Percentiles rank a stretch among this genome's conserved stretches.
phyloP scores from a whole-genome alignment of 1,284 basidiomycete genomes.

The Ustilago crameri region DNA sequence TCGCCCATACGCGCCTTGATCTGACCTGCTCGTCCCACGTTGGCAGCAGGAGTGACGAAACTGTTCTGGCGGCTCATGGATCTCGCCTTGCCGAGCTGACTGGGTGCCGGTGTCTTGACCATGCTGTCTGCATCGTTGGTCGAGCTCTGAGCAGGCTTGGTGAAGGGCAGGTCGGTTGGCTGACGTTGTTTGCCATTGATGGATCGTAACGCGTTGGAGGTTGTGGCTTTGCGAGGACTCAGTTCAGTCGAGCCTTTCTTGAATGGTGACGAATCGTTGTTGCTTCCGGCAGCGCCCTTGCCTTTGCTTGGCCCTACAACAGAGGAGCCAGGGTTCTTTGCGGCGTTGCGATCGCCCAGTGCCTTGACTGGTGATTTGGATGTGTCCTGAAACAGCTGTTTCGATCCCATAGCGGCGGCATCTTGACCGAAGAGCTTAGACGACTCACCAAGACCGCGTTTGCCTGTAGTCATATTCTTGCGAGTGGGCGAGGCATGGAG shows the following conservation, averaged over 20 bases:
- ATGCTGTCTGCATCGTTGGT: constrained; percentile 10
- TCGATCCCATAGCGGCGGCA: constrained; percentile 13
- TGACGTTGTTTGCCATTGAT: constrained; percentile 46
- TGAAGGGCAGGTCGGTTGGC: constrained; percentile 26
- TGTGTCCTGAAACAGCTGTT: constrained; percentile 47
- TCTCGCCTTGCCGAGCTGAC: constrained; percentile 18
- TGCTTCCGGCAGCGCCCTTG: constrained; percentile 8
- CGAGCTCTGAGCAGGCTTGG: constrained; percentile 22
- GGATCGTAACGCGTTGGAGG: constrained; percentile 28
- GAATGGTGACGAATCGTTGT: constrained; percentile 12
- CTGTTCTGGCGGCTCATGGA: constrained; percentile 40
- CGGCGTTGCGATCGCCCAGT: constrained; percentile 34
- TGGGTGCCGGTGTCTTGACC: constrained; percentile 38
- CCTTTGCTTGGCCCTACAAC: constrained; percentile 22
- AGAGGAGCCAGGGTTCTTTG: constrained; percentile 42
- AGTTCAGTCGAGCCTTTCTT: constrained; percentile 27
- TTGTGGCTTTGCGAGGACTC: constrained; percentile 39
- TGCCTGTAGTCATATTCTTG: constrained; percentile 47
- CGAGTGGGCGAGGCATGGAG: constrained; percentile 35
- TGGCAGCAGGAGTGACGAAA: constrained; percentile 60
- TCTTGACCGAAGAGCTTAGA: constrained; percentile 36
- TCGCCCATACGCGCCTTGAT: constrained; percentile 62
- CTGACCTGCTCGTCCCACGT: constrained; percentile 57
- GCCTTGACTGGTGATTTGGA: constrained; percentile 42
- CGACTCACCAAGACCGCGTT: constrained; percentile 24